These are phyloP conservation scores for Eucalyptus polybractea DNA, from an alignment of 345 rosid genomes.

Conservation along the genomic window DNA sequence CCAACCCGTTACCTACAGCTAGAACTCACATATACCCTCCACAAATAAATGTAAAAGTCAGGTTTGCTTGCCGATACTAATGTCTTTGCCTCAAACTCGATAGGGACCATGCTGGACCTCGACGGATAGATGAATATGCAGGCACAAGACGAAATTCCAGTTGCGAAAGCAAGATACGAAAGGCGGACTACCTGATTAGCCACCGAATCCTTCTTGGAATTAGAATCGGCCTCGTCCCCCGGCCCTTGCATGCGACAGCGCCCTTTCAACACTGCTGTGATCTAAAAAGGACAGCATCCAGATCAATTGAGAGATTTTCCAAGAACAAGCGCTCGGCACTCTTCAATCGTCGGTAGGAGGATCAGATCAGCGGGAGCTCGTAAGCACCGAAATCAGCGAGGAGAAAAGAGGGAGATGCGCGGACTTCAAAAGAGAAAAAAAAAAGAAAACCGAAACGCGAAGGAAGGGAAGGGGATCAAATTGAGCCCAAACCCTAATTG, in stretches of 20 bases:
- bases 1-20: background rate
- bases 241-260: slow-evolving; percentile 20
- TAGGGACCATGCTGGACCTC: background rate
- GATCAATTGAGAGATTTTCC: background rate
- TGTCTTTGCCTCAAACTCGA: background rate
- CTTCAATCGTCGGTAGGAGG: background rate
- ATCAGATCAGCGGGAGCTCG: background rate
- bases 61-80: background rate
- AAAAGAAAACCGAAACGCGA: background rate
- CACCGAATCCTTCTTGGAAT: background rate
- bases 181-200: background rate
- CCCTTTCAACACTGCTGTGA: slow-evolving; percentile 23
- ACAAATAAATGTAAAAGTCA: background rate
- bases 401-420: background rate
- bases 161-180: background rate
- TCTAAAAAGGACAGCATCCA: slow-evolving; percentile 17
- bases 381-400: background rate
- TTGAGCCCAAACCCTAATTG: background rate
- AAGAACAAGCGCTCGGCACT: background rate
- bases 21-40: background rate
- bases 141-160: background rate
- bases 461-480: background rate
- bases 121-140: background rate
- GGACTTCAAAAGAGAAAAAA: background rate
- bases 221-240: slow-evolving; percentile 9